Evolutionary conservation across 2,329 filamentous ascomycete species (phyloP), one percentile per base, ranked within the genome.

Genomic region (Phyllosticta citriasiana): DNA sequence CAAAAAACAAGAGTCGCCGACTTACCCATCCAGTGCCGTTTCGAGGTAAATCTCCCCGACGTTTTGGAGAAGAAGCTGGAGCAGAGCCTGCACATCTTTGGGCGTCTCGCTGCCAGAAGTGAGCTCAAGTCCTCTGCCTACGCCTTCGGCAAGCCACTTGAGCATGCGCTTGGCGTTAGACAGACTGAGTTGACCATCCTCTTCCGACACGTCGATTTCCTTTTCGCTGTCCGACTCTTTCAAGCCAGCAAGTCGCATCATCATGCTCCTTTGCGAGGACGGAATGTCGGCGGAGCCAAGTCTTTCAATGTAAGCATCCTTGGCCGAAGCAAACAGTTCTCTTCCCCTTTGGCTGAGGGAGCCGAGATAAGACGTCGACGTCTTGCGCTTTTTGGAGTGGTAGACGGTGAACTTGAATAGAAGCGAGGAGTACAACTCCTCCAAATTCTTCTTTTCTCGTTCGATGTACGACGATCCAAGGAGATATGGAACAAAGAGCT

Each of bases 371-470:
- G 91, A 91, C 0, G 89, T 91, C 1, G 92, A 88, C 26, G 88
- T 86, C 79, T 95, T 97, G 73, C 96, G 93, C 64, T 91, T 82
- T 63, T 87, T 80, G 0, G 88, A 91, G 73, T 99, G 94, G 71
- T 93, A 97, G n/a, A 95, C 88, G 16, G 91, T 95, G 70, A 94
- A 99, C 68, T 95, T 96, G 83, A 99, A 96, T 4, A 97, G 82
- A 59, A 99, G 77, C 0, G 94, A 96, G 60, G 91, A 93, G 76
- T 96, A 93, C 2, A 93, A 76, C 69, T 93, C 89, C 69, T 92
- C 88, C 63, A 93, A 76, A 74, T 83, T 86, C 64, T 80, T 80
- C 71, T 83, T 85, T 67, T 87, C 84, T 56, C 83, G 78, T 69
- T 87, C 84, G 64, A 86, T 85, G 66, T 87, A 87, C 10, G 83